Conservation (phyloP, 2,329 filamentous ascomycete genomes). For the Ophiostoma ulmi region DNA sequence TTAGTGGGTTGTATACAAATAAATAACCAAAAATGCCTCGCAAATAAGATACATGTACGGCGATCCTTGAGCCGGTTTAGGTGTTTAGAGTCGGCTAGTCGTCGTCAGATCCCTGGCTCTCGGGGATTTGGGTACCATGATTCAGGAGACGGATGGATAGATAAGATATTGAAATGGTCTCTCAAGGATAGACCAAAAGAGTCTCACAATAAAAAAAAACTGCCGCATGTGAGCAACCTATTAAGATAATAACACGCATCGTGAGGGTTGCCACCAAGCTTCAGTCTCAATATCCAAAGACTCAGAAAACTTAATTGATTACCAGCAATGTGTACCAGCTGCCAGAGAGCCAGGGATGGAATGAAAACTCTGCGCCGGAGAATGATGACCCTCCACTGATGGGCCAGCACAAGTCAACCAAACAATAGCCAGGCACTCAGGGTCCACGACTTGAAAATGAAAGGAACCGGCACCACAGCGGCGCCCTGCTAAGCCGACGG, state of each 20-base stretch:
- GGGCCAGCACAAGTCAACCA: background rate
- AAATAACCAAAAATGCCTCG: background rate
- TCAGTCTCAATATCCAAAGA: too few relatives aligned
- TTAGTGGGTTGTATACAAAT: background rate
- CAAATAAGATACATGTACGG: background rate
- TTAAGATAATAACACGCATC: too few relatives aligned
- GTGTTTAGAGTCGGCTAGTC: background rate
- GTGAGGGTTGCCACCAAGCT: too few relatives aligned
- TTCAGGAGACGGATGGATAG: background rate
- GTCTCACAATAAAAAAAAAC: background rate
- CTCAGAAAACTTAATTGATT: too few relatives aligned
- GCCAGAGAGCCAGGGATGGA: background rate
- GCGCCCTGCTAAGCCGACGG: background rate
- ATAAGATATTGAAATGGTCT: background rate
- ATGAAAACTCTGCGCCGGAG: background rate
- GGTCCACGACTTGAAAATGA: background rate
- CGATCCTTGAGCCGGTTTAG: background rate
- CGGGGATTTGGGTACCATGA: slow-evolving; percentile 1
- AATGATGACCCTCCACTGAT: background rate
- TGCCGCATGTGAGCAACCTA: too few relatives aligned
- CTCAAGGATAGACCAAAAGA: background rate
- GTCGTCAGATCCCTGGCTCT: background rate
- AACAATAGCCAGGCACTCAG: background rate
- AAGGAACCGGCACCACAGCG: background rate
- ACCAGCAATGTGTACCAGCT: background rate